Base-by-base conservation (phyloP, 2,329 filamentous ascomycete species). In the Aspergillus hiratsukae region DNA sequence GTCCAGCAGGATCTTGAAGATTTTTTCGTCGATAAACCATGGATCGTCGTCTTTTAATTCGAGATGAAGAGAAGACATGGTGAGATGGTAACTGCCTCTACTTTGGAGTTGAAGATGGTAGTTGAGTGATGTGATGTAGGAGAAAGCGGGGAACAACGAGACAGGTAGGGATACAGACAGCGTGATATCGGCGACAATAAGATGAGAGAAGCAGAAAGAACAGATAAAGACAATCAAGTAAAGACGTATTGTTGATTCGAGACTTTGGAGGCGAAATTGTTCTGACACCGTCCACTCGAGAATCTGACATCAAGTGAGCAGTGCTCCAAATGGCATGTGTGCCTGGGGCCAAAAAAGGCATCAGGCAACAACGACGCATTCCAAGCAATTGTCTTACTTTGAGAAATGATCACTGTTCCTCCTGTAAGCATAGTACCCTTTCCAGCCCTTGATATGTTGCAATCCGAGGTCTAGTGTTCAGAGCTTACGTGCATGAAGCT, bases 11-110 rank as follows among this genome's bases (percentile, higher is more conserved):
- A 37, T 19, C 8, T 31, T 23, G 27, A 48, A 52, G 5, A 52
- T 52, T 19, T 48, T 52, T 27, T 31, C 23, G 7, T 52, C 51
- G 41, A 52, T 35, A 6, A 52, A 25, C 51, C 51, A 52, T 4
- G 51, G 51, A 17, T 52, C 51, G 11, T 52, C 51, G 23, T 52
- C 51, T 7, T 35, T 21, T 17, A 52, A 27, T 48, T 35, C 28
- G 27, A 52, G 40, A 5, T 48, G 51, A n/a, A 52, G 51, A 46
- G 40, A 23, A 29, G 51, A 25, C 51, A 52, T 45, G 14, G 27
- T 52, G 17, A 27, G 49, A 51, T 35, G 14, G 14, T 37, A 17
- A 17, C 31, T 17, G 14, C 11, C 14, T 17, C 14, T 37, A 17
- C 14, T 37, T 17, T 37, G 31, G 14, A 37, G 14, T 37, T 37